phyloP scores from a whole-genome alignment of 805 yeast species.

The Myxozyma lipomycoides region DNA sequence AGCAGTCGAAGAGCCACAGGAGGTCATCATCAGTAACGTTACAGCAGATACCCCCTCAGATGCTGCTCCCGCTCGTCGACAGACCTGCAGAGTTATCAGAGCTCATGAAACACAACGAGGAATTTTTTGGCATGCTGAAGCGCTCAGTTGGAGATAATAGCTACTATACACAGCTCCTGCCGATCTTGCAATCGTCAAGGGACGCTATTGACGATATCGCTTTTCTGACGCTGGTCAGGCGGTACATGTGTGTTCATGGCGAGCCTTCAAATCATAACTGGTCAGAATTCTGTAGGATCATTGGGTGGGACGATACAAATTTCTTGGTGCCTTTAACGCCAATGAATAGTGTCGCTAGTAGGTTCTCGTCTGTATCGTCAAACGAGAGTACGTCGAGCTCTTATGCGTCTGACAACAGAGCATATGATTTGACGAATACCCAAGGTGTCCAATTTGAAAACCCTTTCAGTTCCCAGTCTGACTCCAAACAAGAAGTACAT shows the following conservation, averaged over 20 bases:
- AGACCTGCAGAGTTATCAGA: conserved; percentile 20
- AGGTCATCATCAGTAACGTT: conserved; percentile 8
- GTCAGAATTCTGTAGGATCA: conserved; percentile 21
- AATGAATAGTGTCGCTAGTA: neutral
- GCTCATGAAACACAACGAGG: conserved; percentile 11
- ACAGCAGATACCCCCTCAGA: conserved; percentile 21
- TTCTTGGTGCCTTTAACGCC: neutral
- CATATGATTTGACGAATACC: neutral
- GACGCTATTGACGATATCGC: conserved; percentile 12
- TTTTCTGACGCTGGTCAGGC: conserved; percentile 8
- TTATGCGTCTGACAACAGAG: neutral
- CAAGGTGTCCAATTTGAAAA: neutral
- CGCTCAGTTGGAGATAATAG: conserved; percentile 14
- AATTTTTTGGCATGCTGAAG: conserved; percentile 16
- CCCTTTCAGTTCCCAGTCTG: neutral
- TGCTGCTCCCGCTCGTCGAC: conserved; percentile 23
- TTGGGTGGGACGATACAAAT: conserved; percentile 17
- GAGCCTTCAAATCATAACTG: conserved; percentile 13
- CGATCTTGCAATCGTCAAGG: conserved; percentile 11
- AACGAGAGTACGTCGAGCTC: neutral
- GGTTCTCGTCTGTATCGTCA: neutral
- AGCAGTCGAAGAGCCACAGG: too few relatives aligned
- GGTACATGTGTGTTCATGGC: conserved; percentile 7
- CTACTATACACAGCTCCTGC: conserved; percentile 15
- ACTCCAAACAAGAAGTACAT: neutral